Evolutionary conservation across 106 monocot species (phyloP).

Genomic region (Ottelia alismoides): DNA sequence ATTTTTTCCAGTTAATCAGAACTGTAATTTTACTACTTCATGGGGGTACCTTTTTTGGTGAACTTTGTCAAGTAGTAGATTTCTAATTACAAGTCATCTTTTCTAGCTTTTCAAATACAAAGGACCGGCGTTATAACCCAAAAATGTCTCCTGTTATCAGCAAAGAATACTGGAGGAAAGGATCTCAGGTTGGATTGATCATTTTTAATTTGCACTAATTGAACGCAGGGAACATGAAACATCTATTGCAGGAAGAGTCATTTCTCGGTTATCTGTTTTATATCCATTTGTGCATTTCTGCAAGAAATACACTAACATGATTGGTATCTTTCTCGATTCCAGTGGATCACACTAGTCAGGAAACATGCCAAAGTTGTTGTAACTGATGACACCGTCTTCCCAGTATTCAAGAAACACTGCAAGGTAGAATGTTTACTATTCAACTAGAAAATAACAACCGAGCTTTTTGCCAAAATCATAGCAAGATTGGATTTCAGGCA

Average conservation of each 20-base stretch:
- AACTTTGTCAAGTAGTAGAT: too few species aligned
- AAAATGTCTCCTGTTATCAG: constrained; percentile 78
- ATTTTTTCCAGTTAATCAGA: too few species aligned
- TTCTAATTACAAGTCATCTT: too few species aligned
- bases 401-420: constrained; percentile 73
- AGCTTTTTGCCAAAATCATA: too few species aligned
- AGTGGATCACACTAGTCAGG: constrained; percentile 83
- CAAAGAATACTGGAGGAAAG: constrained; percentile 91
- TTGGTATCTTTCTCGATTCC: constrained; percentile 21
- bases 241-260: too few species aligned
- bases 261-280: too few species aligned
- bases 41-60: too few species aligned
- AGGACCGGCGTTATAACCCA: constrained; percentile 63
- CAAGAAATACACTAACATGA: not conserved
- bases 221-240: too few species aligned
- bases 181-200: constrained; percentile 99
- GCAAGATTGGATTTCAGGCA: too few species aligned
- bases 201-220: too few species aligned
- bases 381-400: constrained; percentile 46
- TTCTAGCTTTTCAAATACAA: constrained; percentile 73
- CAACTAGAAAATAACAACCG: too few species aligned
- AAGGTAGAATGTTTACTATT: constrained; percentile 79
- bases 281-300: not conserved
- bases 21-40: too few species aligned
- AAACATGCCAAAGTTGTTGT: constrained; percentile 61